These are phyloP conservation scores for Elongisporangium senticosum DNA, from an alignment of 352 stramenopile genomes.

Conservation along the genomic window DNA sequence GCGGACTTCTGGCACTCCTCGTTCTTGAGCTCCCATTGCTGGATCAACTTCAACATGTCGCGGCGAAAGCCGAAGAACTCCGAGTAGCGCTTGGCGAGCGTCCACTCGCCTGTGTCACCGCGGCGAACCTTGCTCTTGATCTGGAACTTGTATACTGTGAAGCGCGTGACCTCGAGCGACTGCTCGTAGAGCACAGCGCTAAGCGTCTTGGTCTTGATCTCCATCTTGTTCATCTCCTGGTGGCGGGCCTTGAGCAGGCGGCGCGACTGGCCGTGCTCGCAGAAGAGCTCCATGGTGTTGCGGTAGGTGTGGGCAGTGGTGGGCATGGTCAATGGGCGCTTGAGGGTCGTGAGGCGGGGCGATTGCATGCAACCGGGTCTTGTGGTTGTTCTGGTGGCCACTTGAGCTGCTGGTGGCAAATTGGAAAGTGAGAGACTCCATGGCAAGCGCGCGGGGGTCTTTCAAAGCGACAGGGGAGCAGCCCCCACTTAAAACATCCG, in stretches of 20 bases:
- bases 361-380: not conserved
- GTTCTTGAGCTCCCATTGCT: conserved; percentile 36
- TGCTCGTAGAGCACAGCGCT: conserved; percentile 24
- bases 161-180: conserved; percentile 27
- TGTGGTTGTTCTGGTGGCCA: not conserved
- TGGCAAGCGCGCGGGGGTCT: not conserved
- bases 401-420: conserved; percentile 4
- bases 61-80: conserved; percentile 58
- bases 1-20: conserved; percentile 16
- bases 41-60: conserved; percentile 35
- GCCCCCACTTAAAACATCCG: conserved; percentile 1
- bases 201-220: conserved; percentile 38
- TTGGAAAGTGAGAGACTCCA: conserved; percentile 3
- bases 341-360: no score
- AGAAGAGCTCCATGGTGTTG: conserved; percentile 10
- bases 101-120: conserved; percentile 31
- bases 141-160: conserved; percentile 64
- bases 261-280: conserved; percentile 18
- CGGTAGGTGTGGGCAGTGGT: conserved; percentile 1
- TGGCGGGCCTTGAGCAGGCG: conserved; percentile 39
- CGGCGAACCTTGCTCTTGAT: conserved; percentile 33
- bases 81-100: conserved; percentile 56
- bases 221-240: conserved; percentile 44
- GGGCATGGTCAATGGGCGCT: not conserved
- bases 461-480: not conserved